Base-by-base conservation (phyloP, 352 stramenopile genomes). In the Phytophthora crassamura region DNA sequence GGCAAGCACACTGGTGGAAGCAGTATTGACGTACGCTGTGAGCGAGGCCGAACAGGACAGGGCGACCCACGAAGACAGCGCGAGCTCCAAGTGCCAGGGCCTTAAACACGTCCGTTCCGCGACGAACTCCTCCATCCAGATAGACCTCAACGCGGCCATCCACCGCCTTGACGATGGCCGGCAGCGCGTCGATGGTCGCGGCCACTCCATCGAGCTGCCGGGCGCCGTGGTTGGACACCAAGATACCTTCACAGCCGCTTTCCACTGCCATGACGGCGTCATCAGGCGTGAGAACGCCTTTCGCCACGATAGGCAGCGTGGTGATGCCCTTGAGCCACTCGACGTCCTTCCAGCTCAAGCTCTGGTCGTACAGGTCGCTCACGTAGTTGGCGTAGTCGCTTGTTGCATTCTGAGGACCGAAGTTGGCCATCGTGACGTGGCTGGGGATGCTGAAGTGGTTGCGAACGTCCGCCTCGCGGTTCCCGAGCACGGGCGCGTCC, bases 61-160 rank as follows among this genome's bases (percentile, higher is more conserved):
- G 96, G 39, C 96, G 96, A 14, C 96, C 96, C 51, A 99, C 70
- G 32, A 98, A 97, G 10, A 99, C 97, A 1, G 96, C 96, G 47
- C 90, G 93, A 25, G 97, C 97, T 35, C 95, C 95, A 38, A 98
- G 75, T 4, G 94, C 95, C 15, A 98, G 70, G 36, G 67, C 67
- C 78, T 98, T 98, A 70, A 98, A 97, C 39, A 97, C 91, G 69
- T 99, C 97, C 3, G 95, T 99, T 35, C 97, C 97, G 57, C 97
- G 91, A 64, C 95, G 88, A 42, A 99, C 77, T 16, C 97, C 97
- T 28, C 95, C 91, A 63, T 99, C 97, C 38, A 99, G 43, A 53
- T 98, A 96, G 38, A 99, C 88, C 59, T 98, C 90, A 1, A 80
- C 85, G 28, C 88, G 73, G 16, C 79, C 74, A 64, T 93, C 70